phyloP scores from a whole-genome alignment of 108 stramenopile genomes.

The Cyclostephanos tholiformis region DNA sequence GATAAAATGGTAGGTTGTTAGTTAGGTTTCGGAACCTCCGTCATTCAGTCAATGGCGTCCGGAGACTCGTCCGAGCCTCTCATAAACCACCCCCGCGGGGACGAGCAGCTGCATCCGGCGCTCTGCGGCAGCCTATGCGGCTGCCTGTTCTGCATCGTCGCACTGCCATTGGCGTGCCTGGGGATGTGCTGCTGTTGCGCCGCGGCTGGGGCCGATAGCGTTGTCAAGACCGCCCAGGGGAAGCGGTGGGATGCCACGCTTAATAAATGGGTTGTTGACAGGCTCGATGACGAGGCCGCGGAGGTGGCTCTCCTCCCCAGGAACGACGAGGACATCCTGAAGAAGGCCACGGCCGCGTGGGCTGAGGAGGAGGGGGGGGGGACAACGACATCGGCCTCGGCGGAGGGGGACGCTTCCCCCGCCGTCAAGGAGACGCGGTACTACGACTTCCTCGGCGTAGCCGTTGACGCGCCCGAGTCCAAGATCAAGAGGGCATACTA shows the following conservation, averaged over 20 bases:
- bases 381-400: not conserved
- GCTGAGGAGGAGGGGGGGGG: not conserved
- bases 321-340: slow-evolving; percentile 43
- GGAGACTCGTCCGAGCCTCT: no score
- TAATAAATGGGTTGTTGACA: slow-evolving; percentile 35
- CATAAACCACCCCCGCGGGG: no score
- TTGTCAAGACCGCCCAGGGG: slow-evolving; percentile 37
- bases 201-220: slow-evolving; percentile 15
- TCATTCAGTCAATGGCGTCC: no score
- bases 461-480: slow-evolving; percentile 48
- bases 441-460: slow-evolving; percentile 68
- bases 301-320: slow-evolving; percentile 19
- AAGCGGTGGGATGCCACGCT: slow-evolving; percentile 34
- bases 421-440: slow-evolving; percentile 42
- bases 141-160: slow-evolving; percentile 16
- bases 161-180: slow-evolving; percentile 6
- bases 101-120: no score
- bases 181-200: slow-evolving; percentile 42
- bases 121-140: slow-evolving; percentile 23
- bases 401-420: not conserved
- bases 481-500: slow-evolving; percentile 86
- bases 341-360: not conserved
- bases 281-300: slow-evolving; percentile 21
- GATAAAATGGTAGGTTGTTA: no score
- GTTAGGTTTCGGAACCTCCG: no score